phyloP scores from a whole-genome alignment of 148 eudicot genomes.

The Vaccinium macrocarpon region DNA sequence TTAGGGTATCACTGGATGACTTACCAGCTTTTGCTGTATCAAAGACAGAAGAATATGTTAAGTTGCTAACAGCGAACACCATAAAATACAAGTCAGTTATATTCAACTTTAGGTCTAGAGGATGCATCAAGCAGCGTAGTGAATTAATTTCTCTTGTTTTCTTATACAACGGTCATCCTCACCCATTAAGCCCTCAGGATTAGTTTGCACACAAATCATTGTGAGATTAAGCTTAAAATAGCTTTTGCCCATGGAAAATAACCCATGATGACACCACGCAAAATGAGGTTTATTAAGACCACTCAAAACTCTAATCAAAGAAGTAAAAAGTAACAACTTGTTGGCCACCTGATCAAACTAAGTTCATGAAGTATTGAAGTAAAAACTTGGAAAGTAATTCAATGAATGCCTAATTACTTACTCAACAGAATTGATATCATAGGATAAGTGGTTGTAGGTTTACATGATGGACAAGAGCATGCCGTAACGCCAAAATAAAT shows the following conservation, averaged over 20 bases:
- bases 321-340: not conserved
- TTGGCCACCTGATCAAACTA: not conserved
- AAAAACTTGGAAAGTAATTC: not conserved
- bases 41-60: constrained; percentile 10
- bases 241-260: not conserved
- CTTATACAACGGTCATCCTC: not conserved
- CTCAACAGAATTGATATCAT: not conserved
- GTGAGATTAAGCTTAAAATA: not conserved
- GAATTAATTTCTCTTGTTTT: not conserved
- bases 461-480: not conserved
- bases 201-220: not conserved
- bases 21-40: constrained; percentile 42
- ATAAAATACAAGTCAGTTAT: not conserved
- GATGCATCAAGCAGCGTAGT: not conserved
- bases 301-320: not conserved
- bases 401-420: not conserved
- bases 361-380: not conserved
- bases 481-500: not conserved
- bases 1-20: constrained; percentile 37
- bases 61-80: not conserved
- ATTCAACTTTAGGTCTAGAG: not conserved
- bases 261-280: not conserved
- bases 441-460: not conserved
- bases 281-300: not conserved
- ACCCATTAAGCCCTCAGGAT: not conserved